Base-by-base conservation (phyloP, 352 stramenopile genomes). In the Thraustochytrium sp. region DNA sequence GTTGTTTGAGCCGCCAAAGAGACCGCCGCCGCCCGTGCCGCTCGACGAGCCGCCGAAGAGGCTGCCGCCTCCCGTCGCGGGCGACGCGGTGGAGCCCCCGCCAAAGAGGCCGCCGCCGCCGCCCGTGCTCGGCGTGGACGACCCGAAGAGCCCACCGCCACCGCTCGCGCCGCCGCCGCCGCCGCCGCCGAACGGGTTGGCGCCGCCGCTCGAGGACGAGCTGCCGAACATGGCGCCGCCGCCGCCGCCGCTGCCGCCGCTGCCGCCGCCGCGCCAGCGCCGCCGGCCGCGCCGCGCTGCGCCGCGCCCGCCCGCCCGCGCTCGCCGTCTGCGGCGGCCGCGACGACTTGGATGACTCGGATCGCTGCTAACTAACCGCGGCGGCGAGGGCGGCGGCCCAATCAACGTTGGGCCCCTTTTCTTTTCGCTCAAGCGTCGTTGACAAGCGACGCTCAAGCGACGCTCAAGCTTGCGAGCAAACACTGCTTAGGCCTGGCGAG, bases 31-130 rank as follows among this genome's bases (percentile, higher is more conserved):
- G 29, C 11, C 18, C 9, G 29, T 78, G 26, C 37, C 34, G 40
- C 9, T 63, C 13, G 23, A 49, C 26, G 44, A 26, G 2, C 11
- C 42, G 42, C 42, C 42, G 3, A 63, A 65, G 29, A 29, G 13
- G 26, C 9, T 36, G 1, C 40, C 40, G 34, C 23, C n/a, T n/a
- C n/a, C n/a, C 23, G 18, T 38, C 9, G 65, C 16, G 16, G 29
- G 1, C 23, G 29, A 40, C 21, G 36, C 3, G 42, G 36, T 76
- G 23, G 16, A 16, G 26, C 37, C 34, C 48, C 65, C 34, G 23
- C 65, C 65, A 78, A 78, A 78, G 26, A 78, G 65, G 23, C 65
- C 65, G 2, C 65, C 65, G 65, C 42, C 42, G 36, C 54, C 54
- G 26, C 26, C 36, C 5, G 5, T 21, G 5, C 36, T 21, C 54